A percentile compares a stretch with the other conserved stretches of the same genome.
Evolutionary conservation across 75 land plant species (phyloP).

Genomic region (Cunninghamia lanceolata): DNA sequence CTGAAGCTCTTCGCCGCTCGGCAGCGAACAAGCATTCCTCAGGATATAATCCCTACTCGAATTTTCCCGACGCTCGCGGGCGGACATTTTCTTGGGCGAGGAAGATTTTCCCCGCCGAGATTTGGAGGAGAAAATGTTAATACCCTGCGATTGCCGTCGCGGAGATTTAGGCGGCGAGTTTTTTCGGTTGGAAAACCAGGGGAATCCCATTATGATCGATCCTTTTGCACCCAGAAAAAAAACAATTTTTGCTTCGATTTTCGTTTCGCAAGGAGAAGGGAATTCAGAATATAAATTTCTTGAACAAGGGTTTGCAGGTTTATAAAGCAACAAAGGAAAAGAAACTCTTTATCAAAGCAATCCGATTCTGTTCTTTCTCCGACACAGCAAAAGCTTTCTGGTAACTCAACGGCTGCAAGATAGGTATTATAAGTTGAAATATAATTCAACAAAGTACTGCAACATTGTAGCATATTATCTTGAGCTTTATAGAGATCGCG

Average conservation of each 20-base stretch:
- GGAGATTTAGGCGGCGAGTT: background rate
- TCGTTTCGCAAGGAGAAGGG: background rate
- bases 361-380: no score
- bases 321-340: no score
- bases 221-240: background rate
- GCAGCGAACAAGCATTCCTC: background rate
- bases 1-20: conserved; percentile 30
- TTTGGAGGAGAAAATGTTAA: background rate
- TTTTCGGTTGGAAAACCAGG: background rate
- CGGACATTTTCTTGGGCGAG: background rate
- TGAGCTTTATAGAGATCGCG: no score
- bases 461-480: no score
- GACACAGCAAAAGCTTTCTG: background rate
- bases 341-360: no score
- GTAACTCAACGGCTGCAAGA: background rate
- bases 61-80: background rate
- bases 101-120: background rate
- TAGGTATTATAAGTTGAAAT: background rate
- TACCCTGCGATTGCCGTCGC: background rate
- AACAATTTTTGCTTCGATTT: no score
- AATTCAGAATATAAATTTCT: background rate
- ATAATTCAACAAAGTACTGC: no score
- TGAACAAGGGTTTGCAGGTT: no score
- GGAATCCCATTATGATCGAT: background rate
- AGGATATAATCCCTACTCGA: no score